These are phyloP conservation scores for Nicotiana tomentosiformis DNA, from an alignment of 257 asterid genomes.

Conservation along the genomic window DNA sequence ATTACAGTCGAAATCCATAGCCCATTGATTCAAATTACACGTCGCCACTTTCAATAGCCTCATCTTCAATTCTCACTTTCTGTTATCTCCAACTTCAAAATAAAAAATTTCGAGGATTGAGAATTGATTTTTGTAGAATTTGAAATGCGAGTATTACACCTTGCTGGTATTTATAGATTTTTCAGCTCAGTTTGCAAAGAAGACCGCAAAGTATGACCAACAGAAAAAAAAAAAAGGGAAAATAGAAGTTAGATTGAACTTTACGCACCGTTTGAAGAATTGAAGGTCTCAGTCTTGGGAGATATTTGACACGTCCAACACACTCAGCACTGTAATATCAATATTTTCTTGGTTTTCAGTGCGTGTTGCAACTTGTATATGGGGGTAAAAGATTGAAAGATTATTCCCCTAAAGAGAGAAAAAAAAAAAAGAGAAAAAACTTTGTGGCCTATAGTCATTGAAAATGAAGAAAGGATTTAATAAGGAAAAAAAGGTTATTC, in stretches of 20 bases:
- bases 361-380: neutral
- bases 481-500: too few relatives aligned
- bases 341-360: neutral
- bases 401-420: neutral
- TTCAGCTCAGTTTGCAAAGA: neutral
- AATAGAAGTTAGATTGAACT: neutral
- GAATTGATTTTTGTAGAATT: neutral
- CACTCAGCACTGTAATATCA: neutral
- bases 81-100: too few relatives aligned
- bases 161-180: neutral
- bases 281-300: neutral
- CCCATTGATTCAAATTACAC: constrained; percentile 96
- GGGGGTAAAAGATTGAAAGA: neutral
- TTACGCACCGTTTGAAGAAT: constrained; percentile 4
- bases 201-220: too few relatives aligned
- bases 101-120: too few relatives aligned
- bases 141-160: neutral
- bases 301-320: constrained; percentile 6
- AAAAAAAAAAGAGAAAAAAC: neutral
- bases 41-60: constrained; percentile 92
- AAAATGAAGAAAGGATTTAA: too few relatives aligned
- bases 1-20: constrained; percentile 97
- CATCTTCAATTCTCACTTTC: constrained; percentile 32
- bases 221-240: neutral
- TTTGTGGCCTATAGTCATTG: neutral